Conservation (phyloP, 306 rosid species). For the Cyamopsis tetragonoloba region DNA sequence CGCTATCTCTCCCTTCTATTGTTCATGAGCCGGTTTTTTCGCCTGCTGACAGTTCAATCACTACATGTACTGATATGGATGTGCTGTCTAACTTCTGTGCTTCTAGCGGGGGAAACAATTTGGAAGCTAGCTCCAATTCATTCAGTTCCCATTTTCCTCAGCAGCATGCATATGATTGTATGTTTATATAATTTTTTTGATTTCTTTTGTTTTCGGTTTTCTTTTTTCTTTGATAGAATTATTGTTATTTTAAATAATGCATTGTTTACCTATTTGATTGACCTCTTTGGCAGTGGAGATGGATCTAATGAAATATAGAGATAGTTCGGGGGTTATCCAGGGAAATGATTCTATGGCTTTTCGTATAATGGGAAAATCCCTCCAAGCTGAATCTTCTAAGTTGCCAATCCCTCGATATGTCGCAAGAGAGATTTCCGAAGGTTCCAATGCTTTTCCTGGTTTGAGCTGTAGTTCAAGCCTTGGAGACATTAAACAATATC, state of each 20-base stretch:
- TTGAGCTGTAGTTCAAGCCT: conserved; percentile 10
- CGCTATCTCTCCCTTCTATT: not conserved
- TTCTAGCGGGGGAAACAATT: conserved; percentile 17
- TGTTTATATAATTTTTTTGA: not conserved
- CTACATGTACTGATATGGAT: conserved; percentile 16
- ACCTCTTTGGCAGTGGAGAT: conserved; percentile 7
- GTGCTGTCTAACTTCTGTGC: conserved; percentile 7
- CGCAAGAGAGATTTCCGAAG: conserved; percentile 13
- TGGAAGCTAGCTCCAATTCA: conserved; percentile 8
- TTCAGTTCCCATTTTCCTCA: conserved; percentile 13
- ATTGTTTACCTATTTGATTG: not conserved
- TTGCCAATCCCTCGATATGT: conserved; percentile 4
- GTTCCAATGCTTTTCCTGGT: conserved; percentile 1
- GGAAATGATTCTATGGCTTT: conserved; percentile 13
- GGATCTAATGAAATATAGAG: not conserved
- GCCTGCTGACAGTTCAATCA: conserved; percentile 14
- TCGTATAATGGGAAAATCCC: not conserved
- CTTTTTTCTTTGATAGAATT: not conserved
- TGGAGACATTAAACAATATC: conserved; percentile 16
- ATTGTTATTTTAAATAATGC: not conserved
- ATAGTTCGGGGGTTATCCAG: conserved; percentile 1
- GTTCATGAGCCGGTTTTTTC: conserved; percentile 16
- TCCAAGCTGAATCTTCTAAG: conserved; percentile 12
- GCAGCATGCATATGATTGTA: conserved; percentile 31
- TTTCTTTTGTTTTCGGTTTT: not conserved